These are phyloP conservation scores for Diplodia intermedia DNA, from an alignment of 2,329 filamentous ascomycete species.

Conservation along the genomic window DNA sequence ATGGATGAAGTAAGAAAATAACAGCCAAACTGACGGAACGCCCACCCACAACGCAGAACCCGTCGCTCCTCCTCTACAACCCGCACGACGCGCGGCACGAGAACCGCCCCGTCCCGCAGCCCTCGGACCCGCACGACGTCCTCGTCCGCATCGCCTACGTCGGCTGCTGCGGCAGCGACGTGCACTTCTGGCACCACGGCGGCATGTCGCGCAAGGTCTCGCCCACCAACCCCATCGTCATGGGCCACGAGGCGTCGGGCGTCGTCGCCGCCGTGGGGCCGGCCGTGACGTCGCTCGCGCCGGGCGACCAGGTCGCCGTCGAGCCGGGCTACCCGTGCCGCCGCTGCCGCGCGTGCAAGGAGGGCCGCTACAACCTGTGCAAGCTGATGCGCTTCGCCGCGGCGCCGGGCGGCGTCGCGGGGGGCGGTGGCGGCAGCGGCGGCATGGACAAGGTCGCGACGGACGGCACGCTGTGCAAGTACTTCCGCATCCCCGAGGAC, in stretches of 20 bases:
- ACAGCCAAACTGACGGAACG: not conserved
- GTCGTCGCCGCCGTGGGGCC: conserved; percentile 7
- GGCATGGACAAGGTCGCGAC: conserved; percentile 5
- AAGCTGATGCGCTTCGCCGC: conserved; percentile 83
- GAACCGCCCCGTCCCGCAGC: conserved; percentile 48
- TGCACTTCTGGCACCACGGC: conserved; percentile 32
- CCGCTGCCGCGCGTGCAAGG: conserved; percentile 30
- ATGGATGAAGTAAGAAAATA: not conserved
- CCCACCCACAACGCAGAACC: conserved; percentile 43
- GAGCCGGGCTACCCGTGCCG: conserved; percentile 32
- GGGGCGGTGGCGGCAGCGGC: too few relatives aligned
- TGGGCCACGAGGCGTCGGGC: conserved; percentile 32
- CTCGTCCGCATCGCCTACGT: conserved; percentile 54
- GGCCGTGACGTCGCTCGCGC: not conserved
- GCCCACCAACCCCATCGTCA: conserved; percentile 25
- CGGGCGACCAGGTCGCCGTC: conserved; percentile 28
- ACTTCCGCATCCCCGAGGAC: conserved; percentile 33
- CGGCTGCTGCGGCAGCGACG: conserved; percentile 49
- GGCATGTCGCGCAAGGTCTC: conserved; percentile 31
- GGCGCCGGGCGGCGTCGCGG: conserved; percentile 62
- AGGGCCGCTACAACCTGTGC: conserved; percentile 84
- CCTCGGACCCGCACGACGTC: conserved; percentile 50
- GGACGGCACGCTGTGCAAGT: conserved; percentile 33
- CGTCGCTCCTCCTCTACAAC: conserved; percentile 52
- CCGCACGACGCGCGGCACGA: conserved; percentile 49